phyloP scores from a whole-genome alignment of 2,329 filamentous ascomycete species.

The Hypoxylon sp. region DNA sequence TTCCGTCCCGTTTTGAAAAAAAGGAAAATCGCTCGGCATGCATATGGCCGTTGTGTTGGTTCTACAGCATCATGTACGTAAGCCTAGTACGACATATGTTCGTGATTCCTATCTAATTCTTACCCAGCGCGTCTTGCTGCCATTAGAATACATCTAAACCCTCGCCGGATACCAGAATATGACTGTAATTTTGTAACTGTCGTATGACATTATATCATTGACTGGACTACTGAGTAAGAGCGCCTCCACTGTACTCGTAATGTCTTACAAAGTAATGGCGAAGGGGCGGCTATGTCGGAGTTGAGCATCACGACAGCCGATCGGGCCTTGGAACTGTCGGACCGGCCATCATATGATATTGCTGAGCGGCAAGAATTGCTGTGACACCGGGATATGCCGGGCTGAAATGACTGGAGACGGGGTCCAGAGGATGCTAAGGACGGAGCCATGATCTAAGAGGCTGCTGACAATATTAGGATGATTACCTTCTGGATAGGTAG shows the following conservation, averaged over 20 bases:
- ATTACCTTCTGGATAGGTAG: neutral
- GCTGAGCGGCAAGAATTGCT: neutral
- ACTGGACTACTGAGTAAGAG: neutral
- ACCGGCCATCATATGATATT: constrained; percentile 3
- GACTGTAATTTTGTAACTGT: neutral
- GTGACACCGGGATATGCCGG: neutral
- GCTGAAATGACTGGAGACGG: neutral
- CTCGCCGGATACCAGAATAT: too few relatives aligned
- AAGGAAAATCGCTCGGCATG: neutral
- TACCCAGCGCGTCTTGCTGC: too few relatives aligned
- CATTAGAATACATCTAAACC: too few relatives aligned
- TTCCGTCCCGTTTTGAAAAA: neutral
- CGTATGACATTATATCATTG: neutral
- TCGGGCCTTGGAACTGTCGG: neutral
- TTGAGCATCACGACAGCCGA: neutral
- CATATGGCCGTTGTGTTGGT: neutral
- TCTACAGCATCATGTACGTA: neutral
- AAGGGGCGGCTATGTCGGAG: neutral
- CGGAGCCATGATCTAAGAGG: neutral
- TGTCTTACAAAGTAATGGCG: neutral
- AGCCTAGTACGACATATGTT: neutral
- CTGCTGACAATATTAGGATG: neutral
- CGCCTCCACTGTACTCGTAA: neutral
- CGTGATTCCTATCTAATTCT: neutral
- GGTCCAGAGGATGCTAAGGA: neutral